Base-by-base conservation (phyloP, 2,329 filamentous ascomycete genomes). In the Diplocarpon mali region DNA sequence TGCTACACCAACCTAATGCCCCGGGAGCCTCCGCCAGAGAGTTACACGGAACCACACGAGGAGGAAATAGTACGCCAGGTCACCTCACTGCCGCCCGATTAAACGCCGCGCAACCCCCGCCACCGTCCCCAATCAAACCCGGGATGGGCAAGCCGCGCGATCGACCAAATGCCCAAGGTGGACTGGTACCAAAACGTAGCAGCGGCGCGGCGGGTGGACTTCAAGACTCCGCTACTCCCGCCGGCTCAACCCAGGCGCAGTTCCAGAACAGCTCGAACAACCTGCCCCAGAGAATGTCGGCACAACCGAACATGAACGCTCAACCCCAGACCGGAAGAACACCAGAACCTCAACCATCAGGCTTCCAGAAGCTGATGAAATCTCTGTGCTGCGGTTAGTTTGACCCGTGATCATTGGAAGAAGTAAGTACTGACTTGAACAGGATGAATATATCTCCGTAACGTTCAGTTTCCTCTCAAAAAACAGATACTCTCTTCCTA, bases 251-350 rank as follows among this genome's bases (percentile, higher is more conserved):
- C 53, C 86, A 93, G 67, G 90, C 90, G 55, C 90, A 95, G 64
- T 95, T 95, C 73, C 88, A 94, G 70, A 90, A 87, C 74, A 95
- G 87, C 69, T 85, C 84, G 61, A 85, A 87, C 64, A 92, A 95
- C 65, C 75, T 94, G 54, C 76, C 83, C 40, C 71, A 80, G 55
- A 71, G 73, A 53, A 73, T 76, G 61, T 75, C 74, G 49, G 70
- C 74, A 50, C 77, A 80, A 60, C 70, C 73, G 47, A 75, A 72
- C 48, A 70, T 78, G 69, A 74, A 70, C 49, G 69, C 72, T 54
- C 74, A 75, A 61, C 67, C 73, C 60, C 68, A 67, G 63, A 76
- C 67, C 60, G 69, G 63, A 56, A 72, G 71, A 54, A 72, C 71
- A 36, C 69, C 73, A 57, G 83, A 92, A 62, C 73, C 80, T 54